A percentile compares a stretch with the other conserved stretches of the same genome.
Conservation (phyloP, 2,329 filamentous ascomycete species). For the Colletotrichum noveboracense region DNA sequence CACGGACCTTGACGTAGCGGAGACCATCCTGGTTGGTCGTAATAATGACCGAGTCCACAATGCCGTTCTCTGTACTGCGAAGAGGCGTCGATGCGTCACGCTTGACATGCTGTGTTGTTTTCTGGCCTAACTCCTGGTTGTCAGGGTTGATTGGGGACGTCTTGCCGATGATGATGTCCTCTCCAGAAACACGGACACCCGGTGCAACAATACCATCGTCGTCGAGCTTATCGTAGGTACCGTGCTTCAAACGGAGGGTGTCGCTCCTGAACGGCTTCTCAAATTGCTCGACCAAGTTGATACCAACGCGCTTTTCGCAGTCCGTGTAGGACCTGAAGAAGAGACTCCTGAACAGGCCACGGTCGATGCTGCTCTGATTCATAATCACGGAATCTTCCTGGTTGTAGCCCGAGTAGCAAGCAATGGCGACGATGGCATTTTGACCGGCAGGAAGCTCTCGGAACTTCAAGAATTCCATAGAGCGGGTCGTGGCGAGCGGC, state of each 20-base stretch:
- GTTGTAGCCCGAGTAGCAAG: constrained; percentile 98
- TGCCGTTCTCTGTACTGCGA: constrained; percentile 94
- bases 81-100: constrained; percentile 95
- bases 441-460: constrained; percentile 95
- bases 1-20: constrained; percentile 96
- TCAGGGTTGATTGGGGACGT: constrained; percentile 94
- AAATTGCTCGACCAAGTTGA: constrained; percentile 91
- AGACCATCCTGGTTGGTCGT: constrained; percentile 95
- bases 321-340: constrained; percentile 99
- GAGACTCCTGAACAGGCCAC: constrained; percentile 93
- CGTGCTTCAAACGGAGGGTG: constrained; percentile 90
- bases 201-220: constrained; percentile 95
- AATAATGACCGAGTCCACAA: constrained; percentile 90
- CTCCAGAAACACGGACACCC: constrained; percentile 92
- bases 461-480: constrained; percentile 99
- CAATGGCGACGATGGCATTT: constrained; percentile 97
- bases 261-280: constrained; percentile 92
- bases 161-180: constrained; percentile 99
- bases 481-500: constrained; percentile 91
- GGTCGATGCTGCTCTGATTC: constrained; percentile 99
- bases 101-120: constrained; percentile 89
- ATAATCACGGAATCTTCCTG: constrained; percentile 99
- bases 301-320: constrained; percentile 93
- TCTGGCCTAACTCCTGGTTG: constrained; percentile 89
- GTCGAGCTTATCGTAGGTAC: constrained; percentile 96